Evolutionary conservation across 2,329 filamentous ascomycete genomes (phyloP).

Genomic region (Ascochyta clinopodiicola): DNA sequence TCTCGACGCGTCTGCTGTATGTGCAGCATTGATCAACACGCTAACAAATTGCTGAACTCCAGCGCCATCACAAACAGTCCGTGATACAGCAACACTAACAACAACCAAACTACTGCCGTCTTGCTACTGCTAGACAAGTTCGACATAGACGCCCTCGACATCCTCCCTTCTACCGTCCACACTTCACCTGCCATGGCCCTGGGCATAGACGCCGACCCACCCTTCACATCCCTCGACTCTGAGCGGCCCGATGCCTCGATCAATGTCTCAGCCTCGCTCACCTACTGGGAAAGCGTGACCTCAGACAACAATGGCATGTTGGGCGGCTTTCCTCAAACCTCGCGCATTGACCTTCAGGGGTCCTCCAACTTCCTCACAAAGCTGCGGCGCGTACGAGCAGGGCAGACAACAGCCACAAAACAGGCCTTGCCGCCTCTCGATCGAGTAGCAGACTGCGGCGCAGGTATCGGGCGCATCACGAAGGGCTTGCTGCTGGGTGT

Average conservation of each 20-base stretch:
- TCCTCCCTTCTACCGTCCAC: not conserved
- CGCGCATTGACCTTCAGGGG: conserved; percentile 73
- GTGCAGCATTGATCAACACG: conserved; percentile 11
- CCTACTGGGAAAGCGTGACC: conserved; percentile 61
- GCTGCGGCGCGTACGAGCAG: conserved; percentile 52
- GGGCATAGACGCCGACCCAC: conserved; percentile 37
- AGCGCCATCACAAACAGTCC: not conserved
- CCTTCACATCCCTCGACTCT: conserved; percentile 22
- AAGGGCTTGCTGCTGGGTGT: conserved; percentile 75
- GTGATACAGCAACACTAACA: not conserved
- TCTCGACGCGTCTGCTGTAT: conserved; percentile 13
- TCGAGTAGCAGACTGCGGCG: conserved; percentile 65
- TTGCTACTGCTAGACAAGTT: not conserved
- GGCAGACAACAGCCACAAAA: conserved; percentile 33
- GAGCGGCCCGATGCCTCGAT: conserved; percentile 52
- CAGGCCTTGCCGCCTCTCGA: conserved; percentile 39
- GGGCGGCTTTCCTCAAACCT: conserved; percentile 73
- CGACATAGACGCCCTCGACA: not conserved
- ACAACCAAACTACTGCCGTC: not conserved
- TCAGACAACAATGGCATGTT: conserved; percentile 76
- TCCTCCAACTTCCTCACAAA: conserved; percentile 74
- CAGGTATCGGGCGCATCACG: conserved; percentile 83
- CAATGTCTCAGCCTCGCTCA: conserved; percentile 51
- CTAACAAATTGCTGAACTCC: conserved; percentile 3
- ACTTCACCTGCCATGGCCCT: conserved; percentile 23